These are phyloP conservation scores for Pueraria montana DNA, from an alignment of 306 rosid genomes.

Conservation along the genomic window DNA sequence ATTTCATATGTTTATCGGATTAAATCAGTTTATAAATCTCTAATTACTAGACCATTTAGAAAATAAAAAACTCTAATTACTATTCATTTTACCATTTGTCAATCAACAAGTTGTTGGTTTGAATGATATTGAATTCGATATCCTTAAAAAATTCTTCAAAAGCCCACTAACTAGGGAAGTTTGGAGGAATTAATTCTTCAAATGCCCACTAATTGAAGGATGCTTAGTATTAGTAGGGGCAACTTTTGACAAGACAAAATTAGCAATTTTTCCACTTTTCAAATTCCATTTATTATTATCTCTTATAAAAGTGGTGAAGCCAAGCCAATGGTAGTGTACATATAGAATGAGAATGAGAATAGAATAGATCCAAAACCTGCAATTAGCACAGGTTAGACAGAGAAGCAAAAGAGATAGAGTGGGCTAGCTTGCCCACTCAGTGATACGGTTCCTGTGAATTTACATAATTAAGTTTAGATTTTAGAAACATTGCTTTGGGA, in stretches of 20 bases:
- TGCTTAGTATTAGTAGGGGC: neutral
- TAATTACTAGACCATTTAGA: no score
- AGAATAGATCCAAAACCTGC: constrained; percentile 27
- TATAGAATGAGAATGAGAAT: neutral
- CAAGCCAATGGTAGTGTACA: neutral
- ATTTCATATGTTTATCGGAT: no score
- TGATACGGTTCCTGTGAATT: constrained; percentile 33
- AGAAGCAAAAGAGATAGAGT: neutral
- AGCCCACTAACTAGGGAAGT: neutral
- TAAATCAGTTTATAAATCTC: no score
- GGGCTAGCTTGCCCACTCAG: neutral
- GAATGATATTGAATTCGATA: no score
- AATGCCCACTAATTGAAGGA: neutral
- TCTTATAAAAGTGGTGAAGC: neutral
- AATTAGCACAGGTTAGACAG: constrained; percentile 1
- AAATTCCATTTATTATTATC: neutral
- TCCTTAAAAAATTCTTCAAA: no score
- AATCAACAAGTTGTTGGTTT: no score
- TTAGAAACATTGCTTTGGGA: constrained; percentile 16
- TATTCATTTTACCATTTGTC: neutral
- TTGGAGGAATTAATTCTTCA: no score
- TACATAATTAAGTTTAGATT: constrained; percentile 28
- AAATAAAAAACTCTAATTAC: no score
- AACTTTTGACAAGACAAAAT: neutral
- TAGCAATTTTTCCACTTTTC: neutral